Percentiles rank a stretch among this genome's conserved stretches.
phyloP scores from a whole-genome alignment of 2,329 filamentous ascomycete genomes.

The Trichophyton simii region DNA sequence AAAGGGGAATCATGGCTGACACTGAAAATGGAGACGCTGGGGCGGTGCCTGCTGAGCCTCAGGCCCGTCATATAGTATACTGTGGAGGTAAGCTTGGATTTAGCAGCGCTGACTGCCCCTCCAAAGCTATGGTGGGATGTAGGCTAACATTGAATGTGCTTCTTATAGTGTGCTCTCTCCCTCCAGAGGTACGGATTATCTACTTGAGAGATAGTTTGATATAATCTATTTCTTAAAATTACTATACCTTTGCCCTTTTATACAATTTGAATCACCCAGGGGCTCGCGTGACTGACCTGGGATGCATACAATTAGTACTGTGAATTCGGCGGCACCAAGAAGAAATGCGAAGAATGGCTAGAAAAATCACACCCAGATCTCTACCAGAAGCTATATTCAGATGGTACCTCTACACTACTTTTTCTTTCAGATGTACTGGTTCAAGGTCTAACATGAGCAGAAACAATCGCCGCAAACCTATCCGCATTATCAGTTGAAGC shows the following conservation, averaged over 20 bases:
- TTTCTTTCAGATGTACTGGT: not conserved
- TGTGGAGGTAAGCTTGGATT: conserved; percentile 42
- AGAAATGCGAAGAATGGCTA: conserved; percentile 97
- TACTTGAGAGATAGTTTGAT: not conserved
- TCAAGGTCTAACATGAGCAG: conserved; percentile 30
- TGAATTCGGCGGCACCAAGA: conserved; percentile 91
- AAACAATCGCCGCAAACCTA: conserved; percentile 71
- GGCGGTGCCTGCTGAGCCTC: conserved; percentile 23
- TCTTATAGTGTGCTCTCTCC: conserved; percentile 48
- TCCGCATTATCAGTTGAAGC: conserved; percentile 78
- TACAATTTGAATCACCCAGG: not conserved
- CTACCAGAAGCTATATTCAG: conserved; percentile 72
- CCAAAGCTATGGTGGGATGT: not conserved
- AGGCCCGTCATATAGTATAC: conserved; percentile 46
- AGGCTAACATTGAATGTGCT: conserved; percentile 3
- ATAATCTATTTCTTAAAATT: not conserved
- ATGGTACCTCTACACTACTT: conserved; percentile 43
- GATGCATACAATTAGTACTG: conserved; percentile 58
- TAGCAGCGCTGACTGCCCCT: not conserved
- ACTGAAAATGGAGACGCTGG: conserved; percentile 9
- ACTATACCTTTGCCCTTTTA: not conserved
- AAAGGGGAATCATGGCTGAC: conserved; percentile 10
- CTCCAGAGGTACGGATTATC: conserved; percentile 49
- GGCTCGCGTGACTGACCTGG: not conserved
- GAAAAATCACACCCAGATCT: conserved; percentile 58